Evolutionary conservation across 768 basidiomycete genomes (phyloP).

Genomic region (Nidula microcarpa): DNA sequence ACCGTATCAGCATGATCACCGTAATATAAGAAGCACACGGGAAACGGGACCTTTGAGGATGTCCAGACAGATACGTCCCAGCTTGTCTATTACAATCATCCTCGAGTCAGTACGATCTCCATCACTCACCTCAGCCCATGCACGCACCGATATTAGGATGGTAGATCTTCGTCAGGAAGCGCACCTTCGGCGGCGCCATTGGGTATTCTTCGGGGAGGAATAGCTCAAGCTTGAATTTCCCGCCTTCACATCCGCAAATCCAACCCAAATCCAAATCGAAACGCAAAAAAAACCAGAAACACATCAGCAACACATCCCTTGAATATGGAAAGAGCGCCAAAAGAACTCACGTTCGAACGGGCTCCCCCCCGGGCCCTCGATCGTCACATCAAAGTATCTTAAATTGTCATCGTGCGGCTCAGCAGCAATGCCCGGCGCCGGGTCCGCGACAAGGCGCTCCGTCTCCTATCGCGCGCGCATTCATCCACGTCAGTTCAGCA

Average conservation of each 20-base stretch:
- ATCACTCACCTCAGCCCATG: neutral
- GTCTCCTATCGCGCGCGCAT: conserved; percentile 67
- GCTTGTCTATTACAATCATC: conserved; percentile 68
- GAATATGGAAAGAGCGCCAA: conserved; percentile 1
- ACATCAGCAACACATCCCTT: neutral
- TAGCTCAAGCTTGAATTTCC: conserved; percentile 71
- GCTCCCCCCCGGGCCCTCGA: conserved; percentile 91
- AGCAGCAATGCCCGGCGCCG: conserved; percentile 96
- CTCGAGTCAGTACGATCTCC: too few relatives aligned
- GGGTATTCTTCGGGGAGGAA: conserved; percentile 99
- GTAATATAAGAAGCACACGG: neutral
- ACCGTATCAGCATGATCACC: too few relatives aligned
- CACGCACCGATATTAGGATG: conserved; percentile 96
- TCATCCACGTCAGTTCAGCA: too few relatives aligned
- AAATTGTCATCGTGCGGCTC: conserved; percentile 95
- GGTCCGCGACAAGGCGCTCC: conserved; percentile 92
- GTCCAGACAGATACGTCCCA: conserved; percentile 97
- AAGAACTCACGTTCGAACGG: conserved; percentile 72
- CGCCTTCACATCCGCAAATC: neutral
- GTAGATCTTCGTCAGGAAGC: conserved; percentile 97
- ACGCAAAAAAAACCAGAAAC: neutral
- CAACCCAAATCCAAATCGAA: neutral
- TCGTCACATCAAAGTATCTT: conserved; percentile 97
- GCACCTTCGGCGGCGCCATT: conserved; percentile 98
- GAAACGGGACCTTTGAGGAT: conserved; percentile 82